Conservation (phyloP, 2,329 filamentous ascomycete species). For the Ceratocystiopsis sp. region DNA sequence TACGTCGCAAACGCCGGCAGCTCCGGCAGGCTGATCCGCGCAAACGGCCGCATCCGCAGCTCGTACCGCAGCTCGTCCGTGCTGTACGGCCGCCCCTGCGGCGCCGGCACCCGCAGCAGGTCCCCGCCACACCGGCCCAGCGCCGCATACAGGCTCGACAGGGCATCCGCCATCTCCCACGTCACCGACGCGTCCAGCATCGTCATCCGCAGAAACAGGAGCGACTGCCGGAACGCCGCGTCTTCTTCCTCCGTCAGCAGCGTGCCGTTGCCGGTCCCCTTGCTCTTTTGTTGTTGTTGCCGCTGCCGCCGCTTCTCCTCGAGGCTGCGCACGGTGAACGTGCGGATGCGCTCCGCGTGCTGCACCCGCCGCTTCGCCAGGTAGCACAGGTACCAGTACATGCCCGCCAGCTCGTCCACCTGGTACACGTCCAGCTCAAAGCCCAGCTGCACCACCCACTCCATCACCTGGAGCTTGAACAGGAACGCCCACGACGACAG, state of each 20-base stretch:
- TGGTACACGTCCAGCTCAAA: constrained; percentile 90
- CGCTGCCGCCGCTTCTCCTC: constrained; percentile 15
- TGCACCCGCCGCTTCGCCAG: constrained; percentile 49
- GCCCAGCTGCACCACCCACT: constrained; percentile 74
- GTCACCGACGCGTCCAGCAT: constrained; percentile 49
- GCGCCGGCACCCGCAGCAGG: constrained; percentile 29
- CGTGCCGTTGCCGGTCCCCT: constrained; percentile 6
- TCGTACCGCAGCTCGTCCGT: constrained; percentile 56
- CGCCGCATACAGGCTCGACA: constrained; percentile 47
- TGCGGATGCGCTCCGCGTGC: constrained; percentile 57
- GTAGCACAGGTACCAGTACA: constrained; percentile 83
- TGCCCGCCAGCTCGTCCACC: constrained; percentile 63
- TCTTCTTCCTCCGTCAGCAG: constrained; percentile 18
- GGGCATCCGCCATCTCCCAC: constrained; percentile 35
- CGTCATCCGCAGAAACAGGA: constrained; percentile 40
- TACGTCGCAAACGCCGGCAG: constrained; percentile 50
- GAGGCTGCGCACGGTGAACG: constrained; percentile 34
- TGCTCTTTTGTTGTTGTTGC: background rate
- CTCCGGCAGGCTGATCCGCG: constrained; percentile 48
- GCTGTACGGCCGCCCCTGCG: constrained; percentile 39
- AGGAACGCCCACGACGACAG: constrained; percentile 80
- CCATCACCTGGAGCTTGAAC: constrained; percentile 78
- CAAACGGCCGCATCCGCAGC: constrained; percentile 73
- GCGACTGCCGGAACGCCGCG: constrained; percentile 28
- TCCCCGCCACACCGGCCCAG: constrained; percentile 34